These are phyloP conservation scores for Dothideomycetes sp. DNA, from an alignment of 2,329 filamentous ascomycete species.

Conservation along the genomic window DNA sequence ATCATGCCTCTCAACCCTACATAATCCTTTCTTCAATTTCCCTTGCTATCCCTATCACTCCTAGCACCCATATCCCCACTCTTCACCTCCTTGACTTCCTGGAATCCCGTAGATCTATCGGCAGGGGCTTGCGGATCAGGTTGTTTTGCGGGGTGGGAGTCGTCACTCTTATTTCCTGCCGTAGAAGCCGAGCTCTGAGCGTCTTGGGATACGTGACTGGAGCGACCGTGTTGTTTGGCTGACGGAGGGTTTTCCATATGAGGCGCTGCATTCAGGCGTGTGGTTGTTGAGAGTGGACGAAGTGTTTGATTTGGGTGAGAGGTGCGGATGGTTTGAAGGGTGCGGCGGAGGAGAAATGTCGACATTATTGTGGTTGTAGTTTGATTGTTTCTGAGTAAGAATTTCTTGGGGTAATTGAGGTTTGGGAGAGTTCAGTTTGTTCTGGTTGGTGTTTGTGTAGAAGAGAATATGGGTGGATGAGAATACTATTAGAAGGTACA, in stretches of 20 bases:
- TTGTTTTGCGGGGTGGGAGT: conserved; percentile 31
- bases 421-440: no score
- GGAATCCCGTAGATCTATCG: conserved; percentile 26
- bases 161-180: conserved; percentile 22
- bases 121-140: conserved; percentile 28
- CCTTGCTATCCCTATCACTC: background rate
- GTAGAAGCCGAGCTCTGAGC: conserved; percentile 25
- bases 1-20: no score
- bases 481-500: no score
- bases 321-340: background rate
- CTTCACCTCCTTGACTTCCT: conserved; percentile 21
- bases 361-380: background rate
- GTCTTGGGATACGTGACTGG: background rate
- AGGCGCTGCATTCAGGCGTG: background rate
- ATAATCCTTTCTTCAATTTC: no score
- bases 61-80: conserved; percentile 24
- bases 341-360: background rate
- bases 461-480: no score
- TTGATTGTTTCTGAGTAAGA: background rate
- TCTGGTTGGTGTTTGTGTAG: no score
- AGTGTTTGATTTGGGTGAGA: no score
- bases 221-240: background rate
- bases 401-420: no score
- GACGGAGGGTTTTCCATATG: conserved; percentile 6
- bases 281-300: conserved; percentile 3